Evolutionary conservation across 768 basidiomycete species (phyloP).

Genomic region (Lactarius pseudohatsudake): DNA sequence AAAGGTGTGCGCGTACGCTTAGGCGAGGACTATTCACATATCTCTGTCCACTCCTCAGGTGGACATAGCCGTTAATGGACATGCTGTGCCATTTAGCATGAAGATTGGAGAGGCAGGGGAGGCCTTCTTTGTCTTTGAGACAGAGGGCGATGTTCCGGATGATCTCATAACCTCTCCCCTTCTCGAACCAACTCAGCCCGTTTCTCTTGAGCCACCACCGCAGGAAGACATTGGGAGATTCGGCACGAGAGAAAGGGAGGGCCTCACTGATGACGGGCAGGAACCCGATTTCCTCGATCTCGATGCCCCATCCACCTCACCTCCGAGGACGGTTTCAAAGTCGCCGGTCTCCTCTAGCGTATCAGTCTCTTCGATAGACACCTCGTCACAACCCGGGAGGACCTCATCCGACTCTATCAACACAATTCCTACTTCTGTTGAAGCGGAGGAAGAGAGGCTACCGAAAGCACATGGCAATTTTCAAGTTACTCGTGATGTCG

Average conservation of each 20-base stretch:
- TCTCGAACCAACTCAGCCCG: slow-evolving; percentile 59
- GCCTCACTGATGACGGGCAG: slow-evolving; percentile 32
- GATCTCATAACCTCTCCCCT: slow-evolving; percentile 94
- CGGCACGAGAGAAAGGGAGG: slow-evolving; percentile 39
- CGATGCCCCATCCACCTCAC: slow-evolving; percentile 44
- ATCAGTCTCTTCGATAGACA: slow-evolving; percentile 1
- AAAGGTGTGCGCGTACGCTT: slow-evolving; percentile 52
- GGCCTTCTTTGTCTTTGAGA: slow-evolving; percentile 98
- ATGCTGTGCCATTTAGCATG: slow-evolving; percentile 89
- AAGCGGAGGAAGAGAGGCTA: slow-evolving; percentile 32
- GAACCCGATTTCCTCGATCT: slow-evolving; percentile 89
- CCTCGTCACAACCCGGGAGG: slow-evolving; percentile 5
- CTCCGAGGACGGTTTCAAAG: background rate
- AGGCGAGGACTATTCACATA: background rate
- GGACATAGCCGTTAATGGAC: slow-evolving; percentile 83
- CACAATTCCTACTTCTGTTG: slow-evolving; percentile 31
- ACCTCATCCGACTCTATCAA: slow-evolving; percentile 33
- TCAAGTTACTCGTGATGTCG: slow-evolving; percentile 22
- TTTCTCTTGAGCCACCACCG: slow-evolving; percentile 32
- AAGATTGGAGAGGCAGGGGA: slow-evolving; percentile 99
- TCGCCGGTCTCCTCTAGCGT: slow-evolving; percentile 2
- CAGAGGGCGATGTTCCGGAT: slow-evolving; percentile 89
- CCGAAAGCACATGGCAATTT: slow-evolving; percentile 33
- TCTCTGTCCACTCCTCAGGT: slow-evolving; percentile 52
- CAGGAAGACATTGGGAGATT: slow-evolving; percentile 41